Evolutionary conservation across 1,139 yeast species (phyloP), one percentile per base, ranked within the genome.

Genomic region (Candida labiduridarum): DNA sequence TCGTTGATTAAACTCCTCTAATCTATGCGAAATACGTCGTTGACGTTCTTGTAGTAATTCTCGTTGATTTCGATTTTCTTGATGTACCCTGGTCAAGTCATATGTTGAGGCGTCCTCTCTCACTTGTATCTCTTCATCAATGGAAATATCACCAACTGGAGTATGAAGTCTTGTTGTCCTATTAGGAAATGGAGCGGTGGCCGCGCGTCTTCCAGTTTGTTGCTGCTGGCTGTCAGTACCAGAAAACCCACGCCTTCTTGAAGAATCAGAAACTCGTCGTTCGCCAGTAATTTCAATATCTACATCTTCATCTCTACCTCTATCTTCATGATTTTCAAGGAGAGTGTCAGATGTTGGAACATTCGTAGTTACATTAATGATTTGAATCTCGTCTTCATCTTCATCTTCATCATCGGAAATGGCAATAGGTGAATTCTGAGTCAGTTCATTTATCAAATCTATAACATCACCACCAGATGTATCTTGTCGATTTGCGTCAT

Each of bases 361-460:
- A 6, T 29, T 42, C 1, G 48, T 48, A 30, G 53, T 53, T 3
- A 53, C 44, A 19, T 45, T 50, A 12, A 58, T 41, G 9, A 62
- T 56, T 49, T 62, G 56, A 4, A 62, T 49, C 8, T 57, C 62
- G 30, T 59, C 63, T 12, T 54, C 59, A 6, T 49, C 54, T 29
- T 52, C 51, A 42, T 52, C 55, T 2, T 45, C 47, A 6, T 47
- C 47, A 16, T 52, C 49, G n/a, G 29, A 25, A 25, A 25, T 25
- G 45, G 18, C 14, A 31, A 12, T n/a, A 31, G 16, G 14, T 2
- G 16, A n/a, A 14, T 31, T 31, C 2, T 2, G 35, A 14, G 14
- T 14, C 16, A n/a, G 35, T 4, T 14, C 16, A 12, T 6, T 31
- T 12, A 12, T 31, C 16, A 31, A 14, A 31, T 31, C 16, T 3